These are phyloP conservation scores for Whalleya microplaca DNA, from an alignment of 2,329 filamentous ascomycete genomes.

Conservation along the genomic window DNA sequence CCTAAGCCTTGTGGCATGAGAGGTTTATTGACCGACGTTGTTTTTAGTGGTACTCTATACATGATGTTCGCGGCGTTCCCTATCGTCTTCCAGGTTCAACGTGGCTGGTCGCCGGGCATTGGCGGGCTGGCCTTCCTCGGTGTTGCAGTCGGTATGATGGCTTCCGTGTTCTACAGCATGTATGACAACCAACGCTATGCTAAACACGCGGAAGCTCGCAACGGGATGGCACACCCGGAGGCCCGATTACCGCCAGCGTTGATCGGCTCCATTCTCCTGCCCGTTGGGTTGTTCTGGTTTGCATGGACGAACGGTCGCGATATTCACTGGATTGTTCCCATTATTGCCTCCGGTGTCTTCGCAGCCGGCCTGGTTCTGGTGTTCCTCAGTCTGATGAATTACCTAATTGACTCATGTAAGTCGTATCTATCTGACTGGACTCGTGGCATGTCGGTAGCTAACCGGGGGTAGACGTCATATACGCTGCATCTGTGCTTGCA, in stretches of 20 bases:
- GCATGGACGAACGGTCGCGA: conserved; percentile 65
- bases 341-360: conserved; percentile 41
- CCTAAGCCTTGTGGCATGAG: too few species aligned
- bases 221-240: conserved; percentile 66
- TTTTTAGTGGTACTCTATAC: conserved; percentile 53
- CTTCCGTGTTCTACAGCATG: conserved; percentile 58
- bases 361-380: conserved; percentile 52
- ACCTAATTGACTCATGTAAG: conserved; percentile 58
- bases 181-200: conserved; percentile 60
- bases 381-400: conserved; percentile 61
- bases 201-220: conserved; percentile 45
- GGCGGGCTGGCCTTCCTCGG: conserved; percentile 70
- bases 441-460: not conserved
- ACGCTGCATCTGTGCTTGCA: conserved; percentile 67
- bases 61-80: conserved; percentile 65
- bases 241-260: conserved; percentile 65
- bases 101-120: conserved; percentile 62
- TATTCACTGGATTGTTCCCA: conserved; percentile 57
- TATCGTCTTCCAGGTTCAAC: conserved; percentile 65
- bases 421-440: not conserved
- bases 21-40: conserved; percentile 7
- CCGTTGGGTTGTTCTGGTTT: conserved; percentile 69
- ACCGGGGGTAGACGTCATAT: conserved; percentile 62
- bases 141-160: conserved; percentile 67
- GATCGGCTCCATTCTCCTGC: conserved; percentile 64